Conservation (phyloP, 805 yeast species). For the Nakazawaea peltata region DNA sequence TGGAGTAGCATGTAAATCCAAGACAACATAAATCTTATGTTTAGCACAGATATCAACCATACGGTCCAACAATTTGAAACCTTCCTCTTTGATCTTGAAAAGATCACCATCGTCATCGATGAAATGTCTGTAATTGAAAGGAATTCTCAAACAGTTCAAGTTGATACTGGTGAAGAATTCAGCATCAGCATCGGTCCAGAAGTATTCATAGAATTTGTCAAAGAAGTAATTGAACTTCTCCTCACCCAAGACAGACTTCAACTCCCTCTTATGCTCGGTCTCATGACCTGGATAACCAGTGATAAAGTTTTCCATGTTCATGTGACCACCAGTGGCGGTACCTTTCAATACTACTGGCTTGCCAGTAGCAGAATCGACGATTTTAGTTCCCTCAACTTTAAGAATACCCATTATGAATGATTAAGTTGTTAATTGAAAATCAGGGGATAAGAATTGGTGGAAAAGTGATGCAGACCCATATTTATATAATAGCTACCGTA, state of each 20-base stretch:
- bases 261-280: slow-evolving; percentile 37
- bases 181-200: slow-evolving; percentile 45
- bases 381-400: slow-evolving; percentile 37
- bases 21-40: slow-evolving; percentile 38
- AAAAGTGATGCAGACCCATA: too few relatives aligned
- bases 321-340: slow-evolving; percentile 40
- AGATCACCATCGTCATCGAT: slow-evolving; percentile 38
- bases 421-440: too few relatives aligned
- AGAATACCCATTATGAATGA: slow-evolving; percentile 21
- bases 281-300: slow-evolving; percentile 50
- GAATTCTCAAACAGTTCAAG: slow-evolving; percentile 40
- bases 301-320: slow-evolving; percentile 50
- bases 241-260: slow-evolving; percentile 31
- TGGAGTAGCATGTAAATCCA: slow-evolving; percentile 42
- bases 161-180: slow-evolving; percentile 32
- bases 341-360: slow-evolving; percentile 35
- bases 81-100: slow-evolving; percentile 32
- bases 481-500: too few relatives aligned
- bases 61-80: slow-evolving; percentile 35
- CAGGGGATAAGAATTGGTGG: too few relatives aligned
- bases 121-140: slow-evolving; percentile 45
- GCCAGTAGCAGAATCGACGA: slow-evolving; percentile 31
- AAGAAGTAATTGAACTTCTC: slow-evolving; percentile 42
- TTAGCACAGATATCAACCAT: slow-evolving; percentile 35
- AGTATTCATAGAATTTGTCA: slow-evolving; percentile 43